Evolutionary conservation across 495 filamentous ascomycete genomes (phyloP), one percentile per base, ranked within the genome.

Genomic region (Penicillium daleae): DNA sequence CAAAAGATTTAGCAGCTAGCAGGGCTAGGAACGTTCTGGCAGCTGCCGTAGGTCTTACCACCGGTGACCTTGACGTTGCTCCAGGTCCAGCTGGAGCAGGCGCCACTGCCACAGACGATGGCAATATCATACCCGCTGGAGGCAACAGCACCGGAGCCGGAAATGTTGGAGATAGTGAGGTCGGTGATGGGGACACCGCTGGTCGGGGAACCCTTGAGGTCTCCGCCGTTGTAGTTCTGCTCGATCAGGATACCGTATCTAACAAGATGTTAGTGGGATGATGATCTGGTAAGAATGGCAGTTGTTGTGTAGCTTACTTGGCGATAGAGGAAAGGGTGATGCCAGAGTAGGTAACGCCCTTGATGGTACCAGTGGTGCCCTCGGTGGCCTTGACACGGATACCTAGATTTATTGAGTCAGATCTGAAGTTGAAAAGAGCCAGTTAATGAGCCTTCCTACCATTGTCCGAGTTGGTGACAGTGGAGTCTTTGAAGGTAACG

Each of bases 201-300:
- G 0, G 85, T 87, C 3, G 85, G 80, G 52, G 7, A 12, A 17
- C 63, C 81, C 15, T 80, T 81, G 4, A 78, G 82, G 61, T 71
- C 72, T 27, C 85, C 85, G 57, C 84, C 83, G 66, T 83, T 73
- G 57, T 88, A 89, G 70, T 87, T 83, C 71, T 89, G 87, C 73
- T 89, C 76, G 56, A 89, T 83, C 40, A 86, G 72, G 57, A 89
- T 84, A 44, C 86, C 87, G 67, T 87, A 87, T 3, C 68, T 73
- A 39, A 2, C 4, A 31, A 31, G 1, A 15, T 19, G 63, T 56
- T 39, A 62, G 26, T 35, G n/a, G 22, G 37, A 56, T n/a, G n/a
- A n/a, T n/a, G n/a, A n/a, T n/a, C n/a, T n/a, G n/a, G n/a, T n/a
- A n/a, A n/a, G n/a, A n/a, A 19, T 2, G 19, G 3, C 4, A 12